These are phyloP conservation scores for Diaporthe sp. DNA, from an alignment of 2,329 filamentous ascomycete species.

Conservation along the genomic window DNA sequence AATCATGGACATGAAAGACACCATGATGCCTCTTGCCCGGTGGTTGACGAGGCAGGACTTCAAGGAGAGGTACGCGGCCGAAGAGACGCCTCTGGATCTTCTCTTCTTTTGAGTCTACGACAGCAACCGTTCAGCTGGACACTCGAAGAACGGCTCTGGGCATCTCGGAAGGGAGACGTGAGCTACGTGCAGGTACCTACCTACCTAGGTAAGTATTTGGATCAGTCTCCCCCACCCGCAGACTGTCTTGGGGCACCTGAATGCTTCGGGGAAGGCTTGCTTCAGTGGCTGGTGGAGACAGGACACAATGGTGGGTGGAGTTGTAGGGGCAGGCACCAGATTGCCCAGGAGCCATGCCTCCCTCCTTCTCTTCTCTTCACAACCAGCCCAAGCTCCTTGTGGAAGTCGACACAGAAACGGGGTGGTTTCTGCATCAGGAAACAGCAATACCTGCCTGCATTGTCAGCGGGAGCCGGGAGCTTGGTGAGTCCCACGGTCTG, in stretches of 20 bases:
- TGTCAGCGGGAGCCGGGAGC: background rate
- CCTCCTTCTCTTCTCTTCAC: background rate
- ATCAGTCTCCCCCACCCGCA: background rate
- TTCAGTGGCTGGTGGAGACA: background rate
- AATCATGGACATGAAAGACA: constrained; percentile 95
- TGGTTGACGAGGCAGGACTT: constrained; percentile 79
- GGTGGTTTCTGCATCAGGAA: background rate
- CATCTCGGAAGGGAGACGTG: background rate
- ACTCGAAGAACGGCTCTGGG: background rate
- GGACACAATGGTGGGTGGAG: background rate
- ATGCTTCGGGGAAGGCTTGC: background rate
- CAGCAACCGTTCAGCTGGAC: background rate
- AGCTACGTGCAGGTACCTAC: background rate
- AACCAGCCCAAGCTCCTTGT: background rate
- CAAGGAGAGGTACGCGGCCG: constrained; percentile 73
- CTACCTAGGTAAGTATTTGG: no score
- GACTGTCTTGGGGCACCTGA: background rate
- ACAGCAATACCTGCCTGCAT: background rate
- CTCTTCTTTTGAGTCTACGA: constrained; percentile 69
- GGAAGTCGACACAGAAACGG: background rate
- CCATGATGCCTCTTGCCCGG: constrained; percentile 81
- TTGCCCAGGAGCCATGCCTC: background rate
- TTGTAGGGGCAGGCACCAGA: background rate
- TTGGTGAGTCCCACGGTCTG: background rate
- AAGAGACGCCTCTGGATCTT: constrained; percentile 67